Evolutionary conservation across 306 rosid genomes (phyloP), one percentile per base, ranked within the genome.

Genomic region (Quercus agrifolia): DNA sequence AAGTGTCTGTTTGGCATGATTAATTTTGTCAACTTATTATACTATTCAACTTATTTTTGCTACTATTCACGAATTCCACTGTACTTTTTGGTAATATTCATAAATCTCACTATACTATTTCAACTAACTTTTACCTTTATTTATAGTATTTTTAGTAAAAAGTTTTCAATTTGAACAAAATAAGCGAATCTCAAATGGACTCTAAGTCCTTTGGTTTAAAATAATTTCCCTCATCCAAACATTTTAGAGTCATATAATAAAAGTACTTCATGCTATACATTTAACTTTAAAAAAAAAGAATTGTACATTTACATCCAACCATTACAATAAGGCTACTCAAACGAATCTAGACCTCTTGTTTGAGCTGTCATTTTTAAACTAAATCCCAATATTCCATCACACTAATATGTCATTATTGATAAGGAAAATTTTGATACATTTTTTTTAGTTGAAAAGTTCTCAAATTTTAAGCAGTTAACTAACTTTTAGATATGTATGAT

Each of bases 71-170:
- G 1, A 0, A 4, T 3, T 0, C 0, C 31, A 30, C 31, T 30
- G 31, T 0, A 30, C 5, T 30, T 30, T 30, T 30, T 30, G 31
- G 31, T 30, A 30, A 4, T 30, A 4, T 30, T 30, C 0, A 30
- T 30, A 4, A 0, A 0, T 30, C 4, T 0, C 4, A 30, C 31
- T 3, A 0, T 30, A 30, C 1, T 30, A 0, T 3, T 30, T 3
- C 31, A 30, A 0, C 0, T 30, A 3, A 4, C 5, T 30, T 30
- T 30, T 30, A 30, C 31, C 1, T 30, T 30, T 30, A 30, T 30
- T 0, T 30, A 30, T 30, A 30, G 4, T 30, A 30, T 4, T 30
- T 30, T 4, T 3, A 33, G 8, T 35, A 35, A 35, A 6, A 35
- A 35, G 9, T 35, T 35, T 35, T 35, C 2, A 35, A 0, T 35